phyloP scores from a whole-genome alignment of 2,329 filamentous ascomycete species.

The Sporothrix curviconia region DNA sequence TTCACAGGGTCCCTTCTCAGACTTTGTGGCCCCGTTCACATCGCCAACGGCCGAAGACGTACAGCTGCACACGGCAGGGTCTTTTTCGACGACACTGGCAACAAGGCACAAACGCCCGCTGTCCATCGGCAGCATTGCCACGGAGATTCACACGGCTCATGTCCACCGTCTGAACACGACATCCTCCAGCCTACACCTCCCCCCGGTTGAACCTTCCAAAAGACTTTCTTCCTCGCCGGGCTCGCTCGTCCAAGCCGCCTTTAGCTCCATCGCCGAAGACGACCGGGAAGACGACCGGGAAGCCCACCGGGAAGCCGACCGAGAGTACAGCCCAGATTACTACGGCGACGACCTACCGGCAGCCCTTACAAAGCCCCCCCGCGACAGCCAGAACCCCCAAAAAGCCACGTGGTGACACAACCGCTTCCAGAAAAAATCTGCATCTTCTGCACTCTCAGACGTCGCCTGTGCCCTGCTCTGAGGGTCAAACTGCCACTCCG shows the following conservation, averaged over 20 bases:
- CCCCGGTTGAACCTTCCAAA: constrained; percentile 53
- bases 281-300: background rate
- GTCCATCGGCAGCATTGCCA: constrained; percentile 43
- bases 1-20: constrained; percentile 38
- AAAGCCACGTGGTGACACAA: constrained; percentile 39
- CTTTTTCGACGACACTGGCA: background rate
- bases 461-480: constrained; percentile 31
- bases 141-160: constrained; percentile 50
- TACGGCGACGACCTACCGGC: constrained; percentile 21
- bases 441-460: background rate
- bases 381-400: constrained; percentile 30
- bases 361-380: constrained; percentile 21
- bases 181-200: constrained; percentile 38
- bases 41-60: constrained; percentile 23
- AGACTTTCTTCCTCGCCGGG: constrained; percentile 53
- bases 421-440: background rate
- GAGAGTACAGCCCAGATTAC: background rate
- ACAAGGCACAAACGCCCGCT: constrained; percentile 37
- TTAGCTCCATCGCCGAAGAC: constrained; percentile 18
- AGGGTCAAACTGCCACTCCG: constrained; percentile 51
- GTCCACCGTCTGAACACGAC: constrained; percentile 49
- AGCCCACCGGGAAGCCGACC: too few species aligned
- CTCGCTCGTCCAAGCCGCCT: constrained; percentile 30
- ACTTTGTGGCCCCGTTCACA: constrained; percentile 34
- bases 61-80: constrained; percentile 24